These are phyloP conservation scores for Paxillus ammoniavirescens DNA, from an alignment of 768 basidiomycete genomes.

Conservation along the genomic window DNA sequence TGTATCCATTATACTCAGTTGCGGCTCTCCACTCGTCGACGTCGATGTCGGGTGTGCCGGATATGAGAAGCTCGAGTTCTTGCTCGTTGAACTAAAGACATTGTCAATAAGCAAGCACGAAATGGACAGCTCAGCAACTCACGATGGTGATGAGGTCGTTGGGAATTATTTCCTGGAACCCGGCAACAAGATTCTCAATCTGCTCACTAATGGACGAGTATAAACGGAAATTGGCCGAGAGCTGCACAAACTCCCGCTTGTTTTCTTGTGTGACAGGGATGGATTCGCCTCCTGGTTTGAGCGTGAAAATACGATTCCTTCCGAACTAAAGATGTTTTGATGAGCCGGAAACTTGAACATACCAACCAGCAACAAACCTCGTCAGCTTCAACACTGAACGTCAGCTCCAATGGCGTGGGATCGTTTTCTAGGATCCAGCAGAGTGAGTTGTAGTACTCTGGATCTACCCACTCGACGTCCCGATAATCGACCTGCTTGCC, in stretches of 20 bases:
- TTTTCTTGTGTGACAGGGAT: slow-evolving; percentile 95
- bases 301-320: slow-evolving; percentile 78
- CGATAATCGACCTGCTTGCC: slow-evolving; percentile 93
- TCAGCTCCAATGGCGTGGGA: slow-evolving; percentile 80
- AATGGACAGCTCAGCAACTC: slow-evolving; percentile 31
- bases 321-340: slow-evolving; percentile 63
- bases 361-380: slow-evolving; percentile 48
- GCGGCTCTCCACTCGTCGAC: slow-evolving; percentile 96
- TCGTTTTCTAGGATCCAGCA: slow-evolving; percentile 99
- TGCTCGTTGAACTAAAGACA: slow-evolving; percentile 81
- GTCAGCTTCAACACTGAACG: slow-evolving; percentile 94
- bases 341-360: background rate
- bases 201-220: slow-evolving; percentile 95
- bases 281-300: slow-evolving; percentile 83
- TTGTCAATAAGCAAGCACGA: slow-evolving; percentile 6
- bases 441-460: slow-evolving; percentile 96
- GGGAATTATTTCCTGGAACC: slow-evolving; percentile 98
- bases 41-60: slow-evolving; percentile 97
- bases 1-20: slow-evolving; percentile 88
- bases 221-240: slow-evolving; percentile 91
- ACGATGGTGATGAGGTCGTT: slow-evolving; percentile 94
- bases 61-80: slow-evolving; percentile 91
- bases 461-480: slow-evolving; percentile 97
- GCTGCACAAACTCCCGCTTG: slow-evolving; percentile 92
- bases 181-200: slow-evolving; percentile 83